phyloP scores from a whole-genome alignment of 1,284 basidiomycete genomes.

The Inonotus obliquus region DNA sequence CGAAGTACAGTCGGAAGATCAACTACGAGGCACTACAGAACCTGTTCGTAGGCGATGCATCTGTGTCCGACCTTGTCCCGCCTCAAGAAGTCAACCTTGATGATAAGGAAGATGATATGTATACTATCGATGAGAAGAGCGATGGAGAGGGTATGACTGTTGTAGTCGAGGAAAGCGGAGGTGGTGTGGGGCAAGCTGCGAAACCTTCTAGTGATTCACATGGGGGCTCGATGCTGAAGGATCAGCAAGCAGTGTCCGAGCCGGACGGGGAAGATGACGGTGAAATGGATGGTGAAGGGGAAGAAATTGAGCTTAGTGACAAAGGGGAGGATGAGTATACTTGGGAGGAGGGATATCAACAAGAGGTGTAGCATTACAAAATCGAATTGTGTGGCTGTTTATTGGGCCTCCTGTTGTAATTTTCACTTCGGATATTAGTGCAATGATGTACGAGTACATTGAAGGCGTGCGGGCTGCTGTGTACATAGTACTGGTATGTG shows the following conservation, averaged over 20 bases:
- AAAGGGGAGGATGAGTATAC: constrained; percentile 35
- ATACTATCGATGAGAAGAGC: constrained; percentile 48
- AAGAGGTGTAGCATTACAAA: constrained; percentile 33
- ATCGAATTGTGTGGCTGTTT: neutral
- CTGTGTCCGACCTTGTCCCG: neutral
- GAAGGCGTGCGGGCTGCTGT: too few relatives aligned
- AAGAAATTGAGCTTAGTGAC: constrained; percentile 30
- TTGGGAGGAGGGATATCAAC: constrained; percentile 40
- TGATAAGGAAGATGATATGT: constrained; percentile 34
- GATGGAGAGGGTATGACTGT: constrained; percentile 43
- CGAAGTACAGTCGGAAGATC: constrained; percentile 83
- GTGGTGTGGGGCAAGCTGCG: constrained; percentile 24
- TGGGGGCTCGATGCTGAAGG: constrained; percentile 1
- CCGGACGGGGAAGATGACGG: constrained; percentile 23
- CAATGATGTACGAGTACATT: neutral
- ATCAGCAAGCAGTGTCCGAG: constrained; percentile 5
- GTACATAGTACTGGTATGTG: too few relatives aligned
- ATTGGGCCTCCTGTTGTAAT: neutral
- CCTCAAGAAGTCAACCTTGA: constrained; percentile 22
- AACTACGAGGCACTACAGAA: constrained; percentile 84
- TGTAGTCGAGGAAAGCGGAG: constrained; percentile 42
- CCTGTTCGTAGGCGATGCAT: constrained; percentile 54
- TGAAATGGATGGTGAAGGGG: constrained; percentile 21
- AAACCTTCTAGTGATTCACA: constrained; percentile 19
- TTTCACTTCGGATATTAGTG: neutral